Base-by-base conservation (phyloP, 225 moss, liverwort and hornwort species). In the Sphagnum contortum region DNA sequence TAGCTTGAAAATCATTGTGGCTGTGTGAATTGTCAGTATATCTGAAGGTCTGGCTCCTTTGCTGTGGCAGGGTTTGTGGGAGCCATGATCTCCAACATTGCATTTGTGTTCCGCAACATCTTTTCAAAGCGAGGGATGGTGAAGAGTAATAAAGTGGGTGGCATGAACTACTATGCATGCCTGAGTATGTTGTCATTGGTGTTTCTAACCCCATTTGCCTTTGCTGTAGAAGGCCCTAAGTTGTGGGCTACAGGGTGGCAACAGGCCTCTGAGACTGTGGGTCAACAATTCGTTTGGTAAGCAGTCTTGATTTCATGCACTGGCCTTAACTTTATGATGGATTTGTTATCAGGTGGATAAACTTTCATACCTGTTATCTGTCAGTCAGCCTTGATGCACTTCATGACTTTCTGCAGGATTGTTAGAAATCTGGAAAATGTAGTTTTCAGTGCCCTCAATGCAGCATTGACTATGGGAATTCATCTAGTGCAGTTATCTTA, bases 61-160 rank as follows among this genome's bases (percentile, higher is more conserved):
- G 54, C 54, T n/a, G 5, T 77, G 76, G 46, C 86, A 96, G 95
- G 95, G 51, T 92, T 98, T 55, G 80, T 91, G 80, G 96, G 96
- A 69, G 66, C 66, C 53, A 67, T 67, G 66, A 67, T 67, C 12
- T 29, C 44, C 66, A 67, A 67, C 55, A 5, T 67, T 8, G 66
- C n/a, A 12, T 67, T 67, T 46, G 66, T 67, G 53, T 54, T 67
- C 9, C 54, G 66, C 54, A 67, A 67, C 66, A 67, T 67, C 44
- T 67, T 54, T 44, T 67, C 66, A 44, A 67, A 67, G 47, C 29
- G 47, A 54, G 56, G 66, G 44, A 52, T 67, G 51, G 56, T 45
- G 47, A 57, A 67, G 12, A 54, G 54, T 54, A 67, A 67, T 52
- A 5, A 67, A 54, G 54, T 56, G 8, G 66, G 56, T 45, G 66